Evolutionary conservation across 2,329 filamentous ascomycete species (phyloP), one percentile per base, ranked within the genome.

Genomic region (Metarhizium rileyi): DNA sequence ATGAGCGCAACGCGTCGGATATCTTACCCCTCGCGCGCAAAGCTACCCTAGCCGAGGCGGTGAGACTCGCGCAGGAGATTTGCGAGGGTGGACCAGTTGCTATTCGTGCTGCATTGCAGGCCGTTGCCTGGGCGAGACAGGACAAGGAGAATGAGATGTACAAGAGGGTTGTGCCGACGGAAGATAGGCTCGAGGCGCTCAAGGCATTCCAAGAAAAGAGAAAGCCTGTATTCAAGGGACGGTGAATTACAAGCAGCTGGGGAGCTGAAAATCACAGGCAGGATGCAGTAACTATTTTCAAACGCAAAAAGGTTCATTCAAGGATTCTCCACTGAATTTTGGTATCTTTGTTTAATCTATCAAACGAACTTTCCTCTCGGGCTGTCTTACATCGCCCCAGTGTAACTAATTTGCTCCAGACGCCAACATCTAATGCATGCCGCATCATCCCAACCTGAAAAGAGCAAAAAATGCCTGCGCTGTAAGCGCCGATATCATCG

Each of bases 51-150:
- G 77, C 80, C 22, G 86, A 89, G 68, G 85, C 88, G 14, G 79
- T 97, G 35, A 77, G 81, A 56, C 69, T 97, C 52, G 91, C 91
- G 1, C 72, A 77, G 56, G 86, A 90, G 66, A 95, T 97, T 47
- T 95, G 89, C 64, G 84, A 94, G 67, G 90, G 90, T 26, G 93
- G 87, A 0, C 93, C 93, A 0, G 74, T 95, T 51, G 90, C 90
- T 0, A 76, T 95, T 28, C 77, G 84, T 54, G 85, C 88, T 48
- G 91, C 83, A 3, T 71, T 97, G 63, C 76, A 83, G 66, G 91
- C 91, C 1, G 85, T 97, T 2, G 76, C 78, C 48, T 77, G 81
- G 77, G 66, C 89, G 64, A 70, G 77, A 4, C 86, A 93, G 69
- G 79, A 80, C 61, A 78, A 84, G n/a, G 93, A 96, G 72, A 91